phyloP scores from a whole-genome alignment of 176 grass and related monocot genomes.

The Triticum monococcum region DNA sequence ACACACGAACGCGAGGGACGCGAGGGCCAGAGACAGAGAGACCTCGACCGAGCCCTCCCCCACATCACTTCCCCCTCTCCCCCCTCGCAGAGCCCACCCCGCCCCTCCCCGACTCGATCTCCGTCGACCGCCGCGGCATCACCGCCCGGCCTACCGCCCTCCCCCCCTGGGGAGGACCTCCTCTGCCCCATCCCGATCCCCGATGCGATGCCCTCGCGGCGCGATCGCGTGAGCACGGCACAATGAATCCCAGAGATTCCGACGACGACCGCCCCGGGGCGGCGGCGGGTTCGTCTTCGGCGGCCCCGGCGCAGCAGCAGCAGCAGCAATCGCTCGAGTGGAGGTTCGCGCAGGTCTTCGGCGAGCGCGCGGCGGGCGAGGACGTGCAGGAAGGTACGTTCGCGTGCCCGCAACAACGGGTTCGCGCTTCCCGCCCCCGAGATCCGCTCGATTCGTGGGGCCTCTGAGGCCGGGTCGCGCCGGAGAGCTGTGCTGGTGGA shows the following conservation, averaged over 20 bases:
- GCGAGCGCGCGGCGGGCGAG: constrained; percentile 78
- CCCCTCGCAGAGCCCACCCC: neutral
- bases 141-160: neutral
- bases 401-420: neutral
- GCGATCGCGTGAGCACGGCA: constrained; percentile 52
- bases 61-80: constrained; percentile 18
- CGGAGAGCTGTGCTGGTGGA: neutral
- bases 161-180: neutral
- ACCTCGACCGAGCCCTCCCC: constrained; percentile 32
- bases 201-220: constrained; percentile 35
- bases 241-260: constrained; percentile 52
- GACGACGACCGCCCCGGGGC: constrained; percentile 22
- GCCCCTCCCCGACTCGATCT: constrained; percentile 39
- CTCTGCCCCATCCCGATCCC: constrained; percentile 27
- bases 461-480: neutral
- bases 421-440: constrained; percentile 18
- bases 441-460: constrained; percentile 49
- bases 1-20: neutral
- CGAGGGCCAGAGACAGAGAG: neutral
- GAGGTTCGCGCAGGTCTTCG: constrained; percentile 92
- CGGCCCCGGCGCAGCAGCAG: constrained; percentile 20
- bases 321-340: constrained; percentile 55
- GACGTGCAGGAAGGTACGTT: constrained; percentile 88
- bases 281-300: constrained; percentile 14
- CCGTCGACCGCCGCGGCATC: constrained; percentile 26